Base-by-base conservation (phyloP, 768 basidiomycete species). In the Russula foetens region DNA sequence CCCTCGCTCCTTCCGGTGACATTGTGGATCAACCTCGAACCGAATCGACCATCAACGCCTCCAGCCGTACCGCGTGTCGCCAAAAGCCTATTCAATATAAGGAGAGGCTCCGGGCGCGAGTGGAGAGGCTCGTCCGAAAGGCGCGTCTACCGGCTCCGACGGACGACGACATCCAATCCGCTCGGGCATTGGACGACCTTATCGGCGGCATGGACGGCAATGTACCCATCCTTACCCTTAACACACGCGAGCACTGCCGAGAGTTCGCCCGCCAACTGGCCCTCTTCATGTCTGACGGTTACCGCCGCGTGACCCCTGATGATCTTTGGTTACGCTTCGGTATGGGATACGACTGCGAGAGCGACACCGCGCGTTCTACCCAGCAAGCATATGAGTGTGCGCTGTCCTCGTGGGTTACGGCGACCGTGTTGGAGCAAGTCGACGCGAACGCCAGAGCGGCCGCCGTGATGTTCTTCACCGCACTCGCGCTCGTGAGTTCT, bases 221-320 rank as follows among this genome's bases (percentile, higher is more conserved):
- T 9, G 14, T 53, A 14, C 56, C 58, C 45, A 38, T 62, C n/a
- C 51, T 62, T n/a, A 29, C 48, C 3, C 11, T 62, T 17, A 62
- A 62, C 39, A 58, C 61, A 23, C 51, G 4, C 14, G 56, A 58
- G 19, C 15, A 53, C n/a, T 62, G 56, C 45, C 56, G 33, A 28
- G 56, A 62, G 43, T 44, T 58, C 45, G 61, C 61, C 23, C 61
- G 51, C 24, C 61, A 62, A n/a, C 45, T 62, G 15, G 56, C 61
- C 4, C 23, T 62, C 33, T 62, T 62, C 24, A 62, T 62, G 61
- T 62, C 61, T 1, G 61, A 62, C 14, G 61, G 61, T 24, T 62
- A 62, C 31, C 45, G 45, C 38, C 23, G 50, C 24, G 50, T 62
- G 14, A 53, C 58, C 5, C 61, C 61, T 4, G 61, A 62, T n/a